These are phyloP conservation scores for Kokia cookei DNA, from an alignment of 441 rosid species.

Conservation along the genomic window DNA sequence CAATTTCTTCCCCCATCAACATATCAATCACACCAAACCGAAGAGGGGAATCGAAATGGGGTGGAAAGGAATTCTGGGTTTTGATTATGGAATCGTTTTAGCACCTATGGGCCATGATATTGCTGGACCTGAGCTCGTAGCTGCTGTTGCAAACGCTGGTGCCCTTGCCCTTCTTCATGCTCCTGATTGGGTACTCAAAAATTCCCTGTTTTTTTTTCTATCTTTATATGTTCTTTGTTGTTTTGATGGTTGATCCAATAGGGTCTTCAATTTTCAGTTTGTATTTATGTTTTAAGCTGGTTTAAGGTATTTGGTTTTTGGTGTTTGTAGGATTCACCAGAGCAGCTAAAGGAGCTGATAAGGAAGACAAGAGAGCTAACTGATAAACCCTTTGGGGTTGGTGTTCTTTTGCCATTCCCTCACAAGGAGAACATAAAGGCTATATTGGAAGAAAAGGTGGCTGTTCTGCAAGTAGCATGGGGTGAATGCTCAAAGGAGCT, in stretches of 20 bases:
- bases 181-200: constrained; percentile 62
- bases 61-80: constrained; percentile 78
- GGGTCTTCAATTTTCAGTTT: background rate
- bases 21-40: background rate
- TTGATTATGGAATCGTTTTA: constrained; percentile 68
- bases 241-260: background rate
- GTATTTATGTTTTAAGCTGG: no score
- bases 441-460: constrained; percentile 60
- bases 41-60: constrained; percentile 32
- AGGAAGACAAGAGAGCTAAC: constrained; percentile 61
- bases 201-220: background rate
- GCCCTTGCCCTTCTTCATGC: constrained; percentile 75
- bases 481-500: constrained; percentile 69
- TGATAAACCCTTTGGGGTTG: constrained; percentile 77
- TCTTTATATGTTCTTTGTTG: background rate
- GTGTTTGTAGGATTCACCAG: constrained; percentile 58
- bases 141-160: constrained; percentile 87
- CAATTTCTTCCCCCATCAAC: background rate
- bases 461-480: constrained; percentile 71
- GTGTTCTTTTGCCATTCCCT: constrained; percentile 71
- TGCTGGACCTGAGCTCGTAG: constrained; percentile 82
- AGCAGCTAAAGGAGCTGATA: constrained; percentile 54
- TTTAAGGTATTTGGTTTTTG: no score
- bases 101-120: constrained; percentile 88
- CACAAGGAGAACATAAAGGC: constrained; percentile 55